A percentile compares a stretch with the other conserved stretches of the same genome.
phyloP scores from a whole-genome alignment of 257 asterid genomes.

The Salvia splendens region DNA sequence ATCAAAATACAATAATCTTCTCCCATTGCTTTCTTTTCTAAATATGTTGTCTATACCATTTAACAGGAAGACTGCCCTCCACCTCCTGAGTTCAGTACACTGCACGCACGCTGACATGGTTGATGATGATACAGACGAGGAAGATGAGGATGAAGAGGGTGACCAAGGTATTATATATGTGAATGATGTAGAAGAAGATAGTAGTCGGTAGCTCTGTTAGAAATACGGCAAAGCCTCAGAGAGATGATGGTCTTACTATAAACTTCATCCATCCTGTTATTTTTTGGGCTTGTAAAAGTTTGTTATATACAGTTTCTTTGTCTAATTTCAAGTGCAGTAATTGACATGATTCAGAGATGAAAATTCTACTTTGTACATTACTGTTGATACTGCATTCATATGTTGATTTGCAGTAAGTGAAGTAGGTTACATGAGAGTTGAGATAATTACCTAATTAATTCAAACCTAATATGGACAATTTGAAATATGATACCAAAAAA shows the following conservation, averaged over 20 bases:
- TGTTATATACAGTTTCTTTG: background rate
- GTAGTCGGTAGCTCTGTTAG: constrained; percentile 25
- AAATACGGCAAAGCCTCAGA: constrained; percentile 29
- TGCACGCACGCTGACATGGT: constrained; percentile 47
- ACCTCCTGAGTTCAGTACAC: constrained; percentile 70
- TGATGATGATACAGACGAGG: constrained; percentile 39
- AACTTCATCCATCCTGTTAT: background rate
- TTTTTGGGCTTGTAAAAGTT: background rate
- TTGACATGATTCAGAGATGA: too few relatives aligned
- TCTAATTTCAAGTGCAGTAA: too few relatives aligned
- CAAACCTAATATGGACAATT: too few relatives aligned
- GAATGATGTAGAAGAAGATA: constrained; percentile 32
- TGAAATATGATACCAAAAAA: too few relatives aligned
- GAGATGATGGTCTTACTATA: constrained; percentile 14
- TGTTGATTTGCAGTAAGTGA: too few relatives aligned
- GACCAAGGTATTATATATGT: constrained; percentile 41
- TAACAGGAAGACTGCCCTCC: constrained; percentile 88
- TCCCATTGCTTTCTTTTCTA: too few relatives aligned
- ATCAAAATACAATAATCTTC: too few relatives aligned
- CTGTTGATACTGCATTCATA: too few relatives aligned
- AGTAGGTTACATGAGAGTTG: too few relatives aligned
- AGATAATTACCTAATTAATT: too few relatives aligned
- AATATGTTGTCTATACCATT: too few relatives aligned
- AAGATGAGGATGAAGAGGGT: constrained; percentile 44
- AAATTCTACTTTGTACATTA: too few relatives aligned